These are phyloP conservation scores for Pulicaria dysenterica DNA, from an alignment of 129 eudicot genomes.

Conservation along the genomic window DNA sequence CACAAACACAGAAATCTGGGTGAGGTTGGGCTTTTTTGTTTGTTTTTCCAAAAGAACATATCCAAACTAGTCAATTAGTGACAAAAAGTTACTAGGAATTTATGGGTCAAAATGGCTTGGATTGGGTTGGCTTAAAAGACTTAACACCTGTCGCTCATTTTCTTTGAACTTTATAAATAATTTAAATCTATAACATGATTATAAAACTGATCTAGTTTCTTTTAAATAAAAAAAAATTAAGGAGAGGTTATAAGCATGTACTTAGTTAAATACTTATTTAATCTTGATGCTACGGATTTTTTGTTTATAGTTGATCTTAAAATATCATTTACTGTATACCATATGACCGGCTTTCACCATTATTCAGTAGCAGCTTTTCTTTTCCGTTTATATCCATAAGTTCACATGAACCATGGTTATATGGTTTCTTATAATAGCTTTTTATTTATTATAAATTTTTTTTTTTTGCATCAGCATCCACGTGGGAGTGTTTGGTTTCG, in stretches of 20 bases:
- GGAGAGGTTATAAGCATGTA: neutral
- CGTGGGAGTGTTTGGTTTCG: too few relatives aligned
- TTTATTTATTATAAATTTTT: too few relatives aligned
- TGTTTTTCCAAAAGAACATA: neutral
- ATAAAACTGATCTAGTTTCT: neutral
- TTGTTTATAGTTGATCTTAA: too few relatives aligned
- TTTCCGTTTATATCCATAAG: neutral
- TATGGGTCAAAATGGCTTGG: too few relatives aligned
- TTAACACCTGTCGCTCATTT: too few relatives aligned
- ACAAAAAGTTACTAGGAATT: too few relatives aligned
- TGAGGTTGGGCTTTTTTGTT: neutral
- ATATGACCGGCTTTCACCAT: neutral
- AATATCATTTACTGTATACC: too few relatives aligned
- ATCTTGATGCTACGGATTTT: neutral
- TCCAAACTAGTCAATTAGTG: neutral
- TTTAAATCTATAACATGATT: neutral
- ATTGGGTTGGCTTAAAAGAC: too few relatives aligned
- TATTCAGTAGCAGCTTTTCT: neutral
- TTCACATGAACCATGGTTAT: constrained; percentile 4
- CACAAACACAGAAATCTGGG: neutral
- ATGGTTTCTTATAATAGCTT: constrained; percentile 3
- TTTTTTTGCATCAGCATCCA: constrained; percentile 68
- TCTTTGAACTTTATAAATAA: neutral
- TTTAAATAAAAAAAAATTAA: neutral
- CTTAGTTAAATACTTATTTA: too few relatives aligned